phyloP scores from a whole-genome alignment of 2,329 filamentous ascomycete species.

The Colletotrichum sp. region DNA sequence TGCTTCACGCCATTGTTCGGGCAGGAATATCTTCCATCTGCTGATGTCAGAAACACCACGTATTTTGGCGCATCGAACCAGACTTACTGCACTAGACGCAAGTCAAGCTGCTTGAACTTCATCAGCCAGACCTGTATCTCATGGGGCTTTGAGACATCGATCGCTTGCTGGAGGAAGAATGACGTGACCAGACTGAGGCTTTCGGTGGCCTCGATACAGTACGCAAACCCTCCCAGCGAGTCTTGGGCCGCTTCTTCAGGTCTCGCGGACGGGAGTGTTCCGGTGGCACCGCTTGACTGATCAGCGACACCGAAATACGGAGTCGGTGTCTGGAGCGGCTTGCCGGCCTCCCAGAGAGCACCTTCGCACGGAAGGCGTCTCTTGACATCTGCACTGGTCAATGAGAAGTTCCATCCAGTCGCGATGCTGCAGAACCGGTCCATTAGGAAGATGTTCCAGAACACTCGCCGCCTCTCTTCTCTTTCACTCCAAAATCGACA shows the following conservation, averaged over 20 bases:
- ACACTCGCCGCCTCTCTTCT: slow-evolving; percentile 43
- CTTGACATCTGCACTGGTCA: slow-evolving; percentile 40
- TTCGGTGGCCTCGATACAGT: slow-evolving; percentile 50
- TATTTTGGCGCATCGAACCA: background rate
- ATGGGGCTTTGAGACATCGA: slow-evolving; percentile 38
- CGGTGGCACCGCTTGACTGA: slow-evolving; percentile 24
- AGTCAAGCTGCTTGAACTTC: slow-evolving; percentile 49
- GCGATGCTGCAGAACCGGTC: slow-evolving; percentile 45
- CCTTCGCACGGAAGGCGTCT: slow-evolving; percentile 44
- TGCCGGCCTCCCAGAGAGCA: slow-evolving; percentile 38
- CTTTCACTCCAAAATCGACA: slow-evolving; percentile 37
- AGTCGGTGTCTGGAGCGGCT: slow-evolving; percentile 37
- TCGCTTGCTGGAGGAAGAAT: slow-evolving; percentile 45
- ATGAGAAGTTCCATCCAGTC: slow-evolving; percentile 41
- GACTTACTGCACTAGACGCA: slow-evolving; percentile 43
- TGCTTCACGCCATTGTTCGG: slow-evolving; percentile 43
- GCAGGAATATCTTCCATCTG: slow-evolving; percentile 51
- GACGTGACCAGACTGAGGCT: slow-evolving; percentile 45
- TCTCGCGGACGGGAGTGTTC: slow-evolving; percentile 22
- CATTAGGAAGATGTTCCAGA: slow-evolving; percentile 45
- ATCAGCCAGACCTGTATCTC: slow-evolving; percentile 45
- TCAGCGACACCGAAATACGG: slow-evolving; percentile 46
- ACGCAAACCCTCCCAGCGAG: slow-evolving; percentile 44
- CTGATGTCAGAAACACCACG: background rate
- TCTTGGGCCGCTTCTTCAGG: slow-evolving; percentile 28